A percentile compares a stretch with the other conserved stretches of the same genome.
These are phyloP conservation scores for Phalaenopsis hybrid DNA, from an alignment of 116 monocot genomes.

Conservation along the genomic window DNA sequence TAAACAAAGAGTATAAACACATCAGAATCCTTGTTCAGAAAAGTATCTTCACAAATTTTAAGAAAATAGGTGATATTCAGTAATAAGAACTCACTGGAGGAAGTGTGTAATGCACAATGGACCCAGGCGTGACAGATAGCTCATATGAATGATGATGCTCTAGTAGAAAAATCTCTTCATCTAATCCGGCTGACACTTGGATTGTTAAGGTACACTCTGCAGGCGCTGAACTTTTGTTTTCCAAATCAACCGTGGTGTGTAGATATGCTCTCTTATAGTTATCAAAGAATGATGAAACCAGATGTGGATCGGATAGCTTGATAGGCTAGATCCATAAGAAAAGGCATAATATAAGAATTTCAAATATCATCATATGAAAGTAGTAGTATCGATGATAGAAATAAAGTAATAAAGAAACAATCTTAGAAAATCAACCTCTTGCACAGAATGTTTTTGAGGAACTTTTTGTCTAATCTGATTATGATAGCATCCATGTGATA, in stretches of 20 bases:
- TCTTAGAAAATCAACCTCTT: not conserved
- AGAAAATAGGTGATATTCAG: not conserved
- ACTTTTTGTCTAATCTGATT: not conserved
- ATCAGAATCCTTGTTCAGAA: not conserved
- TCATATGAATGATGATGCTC: conserved; percentile 63
- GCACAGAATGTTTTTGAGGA: not conserved
- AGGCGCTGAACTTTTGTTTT: conserved; percentile 76
- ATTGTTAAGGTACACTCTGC: conserved; percentile 74
- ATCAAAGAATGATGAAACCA: conserved; percentile 91
- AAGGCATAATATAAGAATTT: not conserved
- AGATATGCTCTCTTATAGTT: conserved; percentile 74
- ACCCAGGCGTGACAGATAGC: conserved; percentile 52
- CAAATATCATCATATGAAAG: not conserved
- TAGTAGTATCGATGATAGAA: not conserved
- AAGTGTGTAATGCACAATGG: conserved; percentile 51
- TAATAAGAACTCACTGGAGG: conserved; percentile 59
- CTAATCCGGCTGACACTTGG: conserved; percentile 71
- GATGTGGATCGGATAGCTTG: conserved; percentile 75
- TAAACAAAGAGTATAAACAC: not conserved
- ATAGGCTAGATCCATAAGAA: conserved; percentile 59
- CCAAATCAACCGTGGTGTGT: conserved; percentile 72
- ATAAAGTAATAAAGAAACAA: not conserved
- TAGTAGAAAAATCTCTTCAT: conserved; percentile 59
- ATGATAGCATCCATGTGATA: not conserved
- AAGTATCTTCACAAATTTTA: not conserved